Base-by-base conservation (phyloP, 139 green algal species). In the Chlamydomonas eustigma region DNA sequence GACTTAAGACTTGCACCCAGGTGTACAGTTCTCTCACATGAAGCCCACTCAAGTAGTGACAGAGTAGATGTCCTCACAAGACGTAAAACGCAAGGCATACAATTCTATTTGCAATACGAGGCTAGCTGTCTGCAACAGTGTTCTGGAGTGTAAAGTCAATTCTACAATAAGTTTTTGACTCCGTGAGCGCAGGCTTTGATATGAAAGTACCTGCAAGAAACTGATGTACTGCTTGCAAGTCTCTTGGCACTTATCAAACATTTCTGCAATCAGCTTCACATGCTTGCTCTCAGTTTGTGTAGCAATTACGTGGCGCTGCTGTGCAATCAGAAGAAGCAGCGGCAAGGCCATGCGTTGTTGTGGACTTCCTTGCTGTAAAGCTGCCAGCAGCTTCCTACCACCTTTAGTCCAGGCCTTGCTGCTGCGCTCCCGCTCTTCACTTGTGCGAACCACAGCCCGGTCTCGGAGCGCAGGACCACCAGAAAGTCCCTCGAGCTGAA, bases 201-300 rank as follows among this genome's bases (percentile, higher is more conserved):
- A 28, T 28, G 22, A 6, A 18, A 33, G 12, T 31, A 80, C 75
- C 64, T 80, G 75, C 38, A 74, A 50, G 64, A 80, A 74, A 24
- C 38, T 8, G 39, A 80, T 75, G 65, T 80, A 80, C 75, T 85
- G 83, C 51, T 68, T 37, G 1, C 37, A 68, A 2, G 80, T 89
- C 34, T 88, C 81, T 71, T 96, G 89, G 69, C 90, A 94, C 33
- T 83, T 85, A 82, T 97, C 92, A 52, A 92, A 92, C 76, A 93
- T 87, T 74, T 94, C 91, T 2, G 86, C 84, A 25, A 95, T 65
- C 35, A 95, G 81, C 83, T 97, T 97, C 36, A 97, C 73, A 74
- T 94, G 91, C 37, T 85, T 80, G 5, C 76, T 79, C 44, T 88
- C 50, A 12, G 80, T 88, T 30, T 87, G 75, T 38, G 87, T 83